Percentiles rank a stretch among this genome's conserved stretches.
Conservation (phyloP, 208 protist species). For the Trypanosoma rangeli region DNA sequence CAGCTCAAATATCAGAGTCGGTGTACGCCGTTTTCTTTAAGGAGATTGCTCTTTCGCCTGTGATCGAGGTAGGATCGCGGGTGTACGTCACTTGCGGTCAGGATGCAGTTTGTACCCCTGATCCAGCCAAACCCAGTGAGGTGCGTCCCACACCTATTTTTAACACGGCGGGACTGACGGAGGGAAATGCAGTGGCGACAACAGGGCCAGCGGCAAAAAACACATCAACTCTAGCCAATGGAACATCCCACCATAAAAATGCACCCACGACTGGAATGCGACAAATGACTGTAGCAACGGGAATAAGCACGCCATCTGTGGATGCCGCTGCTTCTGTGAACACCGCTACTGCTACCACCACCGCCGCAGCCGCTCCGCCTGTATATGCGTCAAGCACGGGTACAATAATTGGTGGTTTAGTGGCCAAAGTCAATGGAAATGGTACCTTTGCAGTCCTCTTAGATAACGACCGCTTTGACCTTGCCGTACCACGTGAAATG, state of each 20-base stretch:
- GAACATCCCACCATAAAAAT: not conserved
- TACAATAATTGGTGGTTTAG: conserved; percentile 58
- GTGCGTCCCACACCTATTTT: not conserved
- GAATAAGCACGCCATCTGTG: not conserved
- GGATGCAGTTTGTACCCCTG: conserved; percentile 9
- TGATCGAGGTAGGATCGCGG: conserved; percentile 76
- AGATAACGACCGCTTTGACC: conserved; percentile 84
- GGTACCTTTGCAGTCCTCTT: conserved; percentile 75
- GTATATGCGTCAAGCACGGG: conserved; percentile 14
- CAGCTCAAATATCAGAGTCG: conserved; percentile 65
- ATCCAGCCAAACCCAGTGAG: not conserved
- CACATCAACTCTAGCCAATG: not conserved
- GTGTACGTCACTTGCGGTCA: conserved; percentile 66
- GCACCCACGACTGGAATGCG: not conserved
- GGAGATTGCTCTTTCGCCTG: conserved; percentile 57
- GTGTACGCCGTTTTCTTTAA: conserved; percentile 74
- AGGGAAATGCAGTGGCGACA: not conserved
- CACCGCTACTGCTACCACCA: not conserved
- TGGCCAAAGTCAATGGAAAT: conserved; percentile 81
- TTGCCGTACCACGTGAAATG: conserved; percentile 64
- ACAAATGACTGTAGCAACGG: not conserved
- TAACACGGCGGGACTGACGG: not conserved
- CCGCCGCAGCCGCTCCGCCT: not conserved
- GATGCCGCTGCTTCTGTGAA: not conserved
- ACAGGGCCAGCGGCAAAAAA: not conserved